Conservation (phyloP, 2,329 filamentous ascomycete genomes). For the Cucurbitaria berberidis region DNA sequence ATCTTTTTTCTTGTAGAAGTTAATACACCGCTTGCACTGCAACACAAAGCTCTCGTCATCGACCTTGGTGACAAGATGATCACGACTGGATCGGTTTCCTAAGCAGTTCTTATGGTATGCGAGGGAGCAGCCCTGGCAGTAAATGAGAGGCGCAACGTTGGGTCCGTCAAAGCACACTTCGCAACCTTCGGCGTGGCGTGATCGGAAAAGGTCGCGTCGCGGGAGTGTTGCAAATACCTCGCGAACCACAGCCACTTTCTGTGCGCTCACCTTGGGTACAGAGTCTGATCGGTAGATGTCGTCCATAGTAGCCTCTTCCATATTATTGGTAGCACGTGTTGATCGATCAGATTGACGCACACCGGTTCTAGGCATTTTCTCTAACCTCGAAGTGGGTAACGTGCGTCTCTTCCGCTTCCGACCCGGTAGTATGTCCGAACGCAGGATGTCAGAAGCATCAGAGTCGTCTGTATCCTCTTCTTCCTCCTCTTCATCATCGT, state of each 20-base stretch:
- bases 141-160: slow-evolving; percentile 73
- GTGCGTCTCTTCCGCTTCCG: slow-evolving; percentile 48
- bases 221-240: slow-evolving; percentile 74
- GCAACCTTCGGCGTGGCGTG: slow-evolving; percentile 73
- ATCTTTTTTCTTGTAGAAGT: slow-evolving; percentile 71
- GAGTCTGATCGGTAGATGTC: slow-evolving; percentile 60
- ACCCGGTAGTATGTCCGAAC: slow-evolving; percentile 49
- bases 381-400: slow-evolving; percentile 13
- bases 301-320: slow-evolving; percentile 65
- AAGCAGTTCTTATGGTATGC: slow-evolving; percentile 85
- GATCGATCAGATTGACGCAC: slow-evolving; percentile 54
- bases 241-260: slow-evolving; percentile 66
- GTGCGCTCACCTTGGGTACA: slow-evolving; percentile 47
- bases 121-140: slow-evolving; percentile 88
- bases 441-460: slow-evolving; percentile 42
- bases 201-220: slow-evolving; percentile 69
- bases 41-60: slow-evolving; percentile 78
- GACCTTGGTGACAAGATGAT: slow-evolving; percentile 91
- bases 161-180: slow-evolving; percentile 70
- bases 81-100: slow-evolving; percentile 72
- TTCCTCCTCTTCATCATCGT: slow-evolving; percentile 36
- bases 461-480: slow-evolving; percentile 39
- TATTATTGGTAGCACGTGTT: slow-evolving; percentile 54
- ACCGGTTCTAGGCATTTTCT: slow-evolving; percentile 31
- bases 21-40: slow-evolving; percentile 87